A percentile compares a stretch with the other conserved stretches of the same genome.
These are phyloP conservation scores for Rhododendron vialii DNA, from an alignment of 148 eudicot genomes.

Conservation along the genomic window DNA sequence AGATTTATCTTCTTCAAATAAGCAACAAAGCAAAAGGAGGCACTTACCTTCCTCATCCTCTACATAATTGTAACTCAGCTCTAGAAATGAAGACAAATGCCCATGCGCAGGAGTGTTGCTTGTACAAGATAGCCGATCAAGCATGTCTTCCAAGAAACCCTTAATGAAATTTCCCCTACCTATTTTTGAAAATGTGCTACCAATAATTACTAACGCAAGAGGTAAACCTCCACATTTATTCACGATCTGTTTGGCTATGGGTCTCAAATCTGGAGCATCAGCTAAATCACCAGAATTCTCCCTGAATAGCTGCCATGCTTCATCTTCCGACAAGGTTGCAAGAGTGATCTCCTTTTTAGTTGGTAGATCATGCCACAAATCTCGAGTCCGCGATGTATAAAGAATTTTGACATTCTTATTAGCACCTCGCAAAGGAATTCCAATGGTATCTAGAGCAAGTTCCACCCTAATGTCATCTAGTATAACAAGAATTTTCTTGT, in stretches of 20 bases:
- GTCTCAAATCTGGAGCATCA: constrained; percentile 17
- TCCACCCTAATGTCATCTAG: not conserved
- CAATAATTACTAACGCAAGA: constrained; percentile 38
- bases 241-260: constrained; percentile 12
- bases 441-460: not conserved
- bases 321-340: not conserved
- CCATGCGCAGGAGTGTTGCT: not conserved
- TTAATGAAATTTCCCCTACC: not conserved
- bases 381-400: constrained; percentile 25
- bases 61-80: constrained; percentile 33
- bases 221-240: constrained; percentile 37
- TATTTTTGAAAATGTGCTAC: constrained; percentile 23
- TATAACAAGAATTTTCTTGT: not conserved
- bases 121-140: constrained; percentile 21
- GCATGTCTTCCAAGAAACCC: constrained; percentile 30
- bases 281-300: constrained; percentile 24
- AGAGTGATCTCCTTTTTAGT: constrained; percentile 12
- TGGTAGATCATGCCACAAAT: constrained; percentile 23
- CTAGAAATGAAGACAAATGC: constrained; percentile 11
- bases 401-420: constrained; percentile 24
- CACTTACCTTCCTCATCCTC: constrained; percentile 21
- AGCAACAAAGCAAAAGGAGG: constrained; percentile 29
- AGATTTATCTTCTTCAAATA: constrained; percentile 37
- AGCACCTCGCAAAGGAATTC: constrained; percentile 24
- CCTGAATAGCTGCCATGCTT: constrained; percentile 31